Evolutionary conservation across 2,329 filamentous ascomycete genomes (phyloP).

Genomic region (Fusarium sp.): DNA sequence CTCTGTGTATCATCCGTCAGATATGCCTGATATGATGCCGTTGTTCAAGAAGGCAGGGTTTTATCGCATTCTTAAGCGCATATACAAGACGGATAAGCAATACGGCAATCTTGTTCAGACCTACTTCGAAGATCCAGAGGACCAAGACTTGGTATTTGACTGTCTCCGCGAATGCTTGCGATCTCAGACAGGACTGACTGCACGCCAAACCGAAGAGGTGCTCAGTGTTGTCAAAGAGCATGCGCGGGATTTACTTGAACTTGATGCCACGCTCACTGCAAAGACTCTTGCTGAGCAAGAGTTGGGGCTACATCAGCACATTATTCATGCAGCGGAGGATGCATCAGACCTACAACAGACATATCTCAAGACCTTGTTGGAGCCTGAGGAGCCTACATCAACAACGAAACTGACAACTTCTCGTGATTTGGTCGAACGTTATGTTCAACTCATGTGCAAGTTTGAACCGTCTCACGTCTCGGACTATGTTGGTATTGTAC

Average conservation of each 20-base stretch:
- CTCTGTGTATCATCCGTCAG: constrained; percentile 91
- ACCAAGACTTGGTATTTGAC: constrained; percentile 80
- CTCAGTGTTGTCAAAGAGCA: constrained; percentile 75
- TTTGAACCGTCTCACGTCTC: constrained; percentile 87
- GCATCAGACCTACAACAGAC: constrained; percentile 76
- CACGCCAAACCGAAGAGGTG: constrained; percentile 80
- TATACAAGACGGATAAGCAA: constrained; percentile 83
- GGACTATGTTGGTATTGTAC: constrained; percentile 82
- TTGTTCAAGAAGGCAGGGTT: constrained; percentile 85
- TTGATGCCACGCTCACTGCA: constrained; percentile 76
- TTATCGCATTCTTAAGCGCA: constrained; percentile 90
- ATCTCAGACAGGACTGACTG: constrained; percentile 70
- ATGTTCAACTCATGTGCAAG: constrained; percentile 90
- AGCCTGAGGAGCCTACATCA: constrained; percentile 62
- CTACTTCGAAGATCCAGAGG: constrained; percentile 87
- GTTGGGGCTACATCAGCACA: constrained; percentile 73
- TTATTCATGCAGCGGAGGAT: constrained; percentile 73
- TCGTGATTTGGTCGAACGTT: constrained; percentile 80
- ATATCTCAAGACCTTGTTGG: constrained; percentile 83
- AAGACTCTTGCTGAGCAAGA: constrained; percentile 72
- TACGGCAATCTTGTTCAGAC: constrained; percentile 82
- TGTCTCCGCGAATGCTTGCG: constrained; percentile 83
- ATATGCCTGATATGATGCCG: constrained; percentile 80
- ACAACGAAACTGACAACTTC: constrained; percentile 57
- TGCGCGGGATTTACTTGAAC: constrained; percentile 73